Evolutionary conservation across 1,284 basidiomycete genomes (phyloP).

Genomic region (Exobasidium cylindrosporum): DNA sequence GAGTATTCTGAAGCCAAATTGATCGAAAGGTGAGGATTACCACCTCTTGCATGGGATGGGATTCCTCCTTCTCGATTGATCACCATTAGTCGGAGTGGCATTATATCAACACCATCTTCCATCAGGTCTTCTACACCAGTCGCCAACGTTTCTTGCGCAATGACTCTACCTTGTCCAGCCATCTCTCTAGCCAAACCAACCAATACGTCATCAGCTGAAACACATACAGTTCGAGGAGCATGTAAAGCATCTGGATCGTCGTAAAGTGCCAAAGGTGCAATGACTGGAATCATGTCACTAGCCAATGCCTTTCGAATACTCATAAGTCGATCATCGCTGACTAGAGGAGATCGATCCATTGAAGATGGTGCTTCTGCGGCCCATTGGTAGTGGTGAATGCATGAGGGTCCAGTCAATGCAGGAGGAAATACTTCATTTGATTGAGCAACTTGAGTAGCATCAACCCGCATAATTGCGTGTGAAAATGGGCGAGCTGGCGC

Average conservation of each 20-base stretch:
- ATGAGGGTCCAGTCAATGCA: constrained; percentile 10
- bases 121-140: constrained; percentile 15
- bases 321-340: constrained; percentile 70
- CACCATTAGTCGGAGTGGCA: constrained; percentile 84
- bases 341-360: constrained; percentile 48
- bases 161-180: constrained; percentile 58
- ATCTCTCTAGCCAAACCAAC: constrained; percentile 84
- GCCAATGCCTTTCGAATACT: constrained; percentile 81
- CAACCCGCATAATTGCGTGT: constrained; percentile 42
- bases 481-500: constrained; percentile 77
- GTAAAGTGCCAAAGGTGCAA: constrained; percentile 90
- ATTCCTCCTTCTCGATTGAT: constrained; percentile 96
- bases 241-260: constrained; percentile 63
- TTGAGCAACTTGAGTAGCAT: constrained; percentile 18
- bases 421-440: constrained; percentile 12
- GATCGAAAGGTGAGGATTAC: constrained; percentile 91
- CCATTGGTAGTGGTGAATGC: background rate
- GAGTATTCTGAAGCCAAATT: constrained; percentile 85
- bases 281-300: constrained; percentile 90
- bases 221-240: constrained; percentile 70
- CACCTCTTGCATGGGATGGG: constrained; percentile 91
- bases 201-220: constrained; percentile 86
- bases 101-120: constrained; percentile 53
- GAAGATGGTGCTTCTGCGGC: background rate
- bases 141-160: background rate